Base-by-base conservation (phyloP, 495 filamentous ascomycete species). In the Neurospora sp. region DNA sequence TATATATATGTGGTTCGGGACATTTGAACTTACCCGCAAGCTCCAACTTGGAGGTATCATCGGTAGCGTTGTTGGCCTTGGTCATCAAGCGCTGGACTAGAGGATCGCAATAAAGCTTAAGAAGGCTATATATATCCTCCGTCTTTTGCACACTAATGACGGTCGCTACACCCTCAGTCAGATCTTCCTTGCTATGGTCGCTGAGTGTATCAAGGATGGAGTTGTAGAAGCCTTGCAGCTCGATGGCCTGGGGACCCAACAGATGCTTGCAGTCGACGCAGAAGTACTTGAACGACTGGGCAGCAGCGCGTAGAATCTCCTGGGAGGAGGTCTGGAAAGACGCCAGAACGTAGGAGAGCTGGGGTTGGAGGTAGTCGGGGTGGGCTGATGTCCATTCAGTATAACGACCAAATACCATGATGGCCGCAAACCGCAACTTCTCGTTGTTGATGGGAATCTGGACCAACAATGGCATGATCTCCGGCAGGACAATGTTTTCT, bases 351-450 rank as follows among this genome's bases (percentile, higher is more conserved):
- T 96, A 99, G 75, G 94, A 91, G 73, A 99, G 90, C 78, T 99
- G 96, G 3, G 93, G 84, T 78, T 97, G 90, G 16, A 99, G 85
- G 69, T 93, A 96, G 65, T 97, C 93, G 10, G 95, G 93, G 77
- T 99, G 96, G 53, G 93, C 88, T 18, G 96, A 88, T 1, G 96
- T 99, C 96, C 96, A 99, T 79, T 97, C 96, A 0, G 96, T 98
- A 79, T 99, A 99, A 59, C 96, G 88, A 39, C 93, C 96, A 39
- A 99, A 87, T 14, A 94, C 93, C 92, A 99, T 97, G 77, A 98
- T 96, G 12, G 94, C 93, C 71, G 97, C 94, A 83, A 98, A 99
- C 38, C 94, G 91, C 3, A 98, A 86, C 83, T 98, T 98, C 82
- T 98, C 93, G 75, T 99, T 96, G 75, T 98, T 96, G 75, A 93